Percentiles rank a stretch among this genome's conserved stretches.
These are phyloP conservation scores for Arabidopsis lyrata DNA, from an alignment of 441 rosid genomes.

Conservation along the genomic window DNA sequence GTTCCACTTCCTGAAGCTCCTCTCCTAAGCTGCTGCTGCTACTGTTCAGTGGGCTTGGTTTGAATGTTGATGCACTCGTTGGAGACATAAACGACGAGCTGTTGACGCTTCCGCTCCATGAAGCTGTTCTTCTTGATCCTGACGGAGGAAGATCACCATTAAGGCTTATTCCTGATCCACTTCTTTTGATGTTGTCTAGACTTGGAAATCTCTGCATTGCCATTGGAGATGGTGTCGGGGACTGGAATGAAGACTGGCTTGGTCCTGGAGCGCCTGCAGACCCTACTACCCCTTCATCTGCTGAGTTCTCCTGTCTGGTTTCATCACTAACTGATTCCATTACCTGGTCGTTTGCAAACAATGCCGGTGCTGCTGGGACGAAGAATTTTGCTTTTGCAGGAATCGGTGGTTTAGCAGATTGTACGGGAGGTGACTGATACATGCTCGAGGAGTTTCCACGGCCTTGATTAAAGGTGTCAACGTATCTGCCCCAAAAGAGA, in stretches of 20 bases:
- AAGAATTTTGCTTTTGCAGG: conserved; percentile 82
- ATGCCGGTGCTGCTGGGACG: conserved; percentile 66
- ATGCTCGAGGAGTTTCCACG: conserved; percentile 77
- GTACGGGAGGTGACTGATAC: conserved; percentile 72
- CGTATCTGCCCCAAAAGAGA: conserved; percentile 62
- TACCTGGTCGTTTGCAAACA: conserved; percentile 52
- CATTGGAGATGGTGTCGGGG: conserved; percentile 11
- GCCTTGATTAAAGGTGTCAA: conserved; percentile 82
- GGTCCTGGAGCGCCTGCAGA: conserved; percentile 43
- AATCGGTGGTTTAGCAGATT: conserved; percentile 75
- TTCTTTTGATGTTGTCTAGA: conserved; percentile 64
- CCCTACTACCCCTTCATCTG: conserved; percentile 51
- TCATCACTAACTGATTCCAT: conserved; percentile 61
- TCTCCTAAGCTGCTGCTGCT: conserved; percentile 61
- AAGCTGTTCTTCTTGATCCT: conserved; percentile 77
- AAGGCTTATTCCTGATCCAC: conserved; percentile 33
- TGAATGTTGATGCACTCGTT: conserved; percentile 38
- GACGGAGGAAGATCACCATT: conserved; percentile 46
- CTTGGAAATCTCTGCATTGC: conserved; percentile 76
- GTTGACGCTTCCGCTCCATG: conserved; percentile 85
- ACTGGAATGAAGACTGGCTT: conserved; percentile 27
- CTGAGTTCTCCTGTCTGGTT: conserved; percentile 47
- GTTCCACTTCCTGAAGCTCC: conserved; percentile 95
- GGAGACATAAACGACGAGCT: conserved; percentile 50
- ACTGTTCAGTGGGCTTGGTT: conserved; percentile 36